Conservation (phyloP, 345 rosid genomes). For the Euphorbia pulcherrima region DNA sequence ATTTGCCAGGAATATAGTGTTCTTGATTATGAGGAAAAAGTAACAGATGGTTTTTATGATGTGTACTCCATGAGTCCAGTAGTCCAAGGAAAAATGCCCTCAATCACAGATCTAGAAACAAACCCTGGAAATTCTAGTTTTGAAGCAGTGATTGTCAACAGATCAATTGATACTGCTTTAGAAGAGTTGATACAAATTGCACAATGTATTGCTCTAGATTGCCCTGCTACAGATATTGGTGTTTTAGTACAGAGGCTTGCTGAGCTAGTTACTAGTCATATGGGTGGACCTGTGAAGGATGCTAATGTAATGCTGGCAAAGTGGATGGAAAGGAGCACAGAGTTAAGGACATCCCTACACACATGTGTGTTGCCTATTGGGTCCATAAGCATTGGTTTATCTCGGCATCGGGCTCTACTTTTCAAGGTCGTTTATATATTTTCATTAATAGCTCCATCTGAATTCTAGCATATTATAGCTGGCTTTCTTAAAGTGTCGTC, state of each 20-base stretch:
- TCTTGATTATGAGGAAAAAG: constrained; percentile 91
- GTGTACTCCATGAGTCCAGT: constrained; percentile 59
- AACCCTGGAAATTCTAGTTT: constrained; percentile 59
- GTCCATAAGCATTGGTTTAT: constrained; percentile 73
- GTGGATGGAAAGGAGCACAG: constrained; percentile 86
- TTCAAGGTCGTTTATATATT: constrained; percentile 64
- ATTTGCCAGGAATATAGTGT: constrained; percentile 73
- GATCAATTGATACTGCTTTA: constrained; percentile 59
- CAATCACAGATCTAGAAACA: constrained; percentile 76
- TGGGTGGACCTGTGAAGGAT: constrained; percentile 97
- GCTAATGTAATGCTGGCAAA: constrained; percentile 69
- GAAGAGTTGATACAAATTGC: constrained; percentile 82
- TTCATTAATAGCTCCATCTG: constrained; percentile 6
- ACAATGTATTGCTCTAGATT: constrained; percentile 71
- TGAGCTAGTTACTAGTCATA: constrained; percentile 88
- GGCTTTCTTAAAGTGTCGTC: constrained; percentile 1
- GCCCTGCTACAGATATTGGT: constrained; percentile 57
- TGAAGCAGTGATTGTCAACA: constrained; percentile 81
- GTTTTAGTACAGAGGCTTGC: constrained; percentile 76
- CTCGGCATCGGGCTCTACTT: constrained; percentile 96
- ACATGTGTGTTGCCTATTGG: constrained; percentile 88
- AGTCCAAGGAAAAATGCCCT: constrained; percentile 73
- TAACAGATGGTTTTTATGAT: constrained; percentile 94
- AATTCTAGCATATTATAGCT: background rate
- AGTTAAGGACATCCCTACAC: constrained; percentile 69